Evolutionary conservation across 441 rosid species (phyloP).

Genomic region (Populus hybrid): DNA sequence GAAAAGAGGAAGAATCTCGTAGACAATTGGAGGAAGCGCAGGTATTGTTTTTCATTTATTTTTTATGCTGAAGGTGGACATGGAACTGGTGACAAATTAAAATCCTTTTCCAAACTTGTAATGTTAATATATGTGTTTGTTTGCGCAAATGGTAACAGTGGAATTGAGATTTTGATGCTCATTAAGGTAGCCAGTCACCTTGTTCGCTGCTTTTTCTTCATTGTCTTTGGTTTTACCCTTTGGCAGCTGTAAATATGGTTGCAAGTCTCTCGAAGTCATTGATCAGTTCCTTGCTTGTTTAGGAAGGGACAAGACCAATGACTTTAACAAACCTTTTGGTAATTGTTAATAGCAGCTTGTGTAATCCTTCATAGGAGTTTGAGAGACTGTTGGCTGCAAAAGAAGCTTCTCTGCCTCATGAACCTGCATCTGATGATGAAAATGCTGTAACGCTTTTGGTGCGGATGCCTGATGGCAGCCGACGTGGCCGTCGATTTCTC

Average conservation of each 20-base stretch:
- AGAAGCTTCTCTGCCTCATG: slow-evolving; percentile 88
- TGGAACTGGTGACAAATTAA: not conserved
- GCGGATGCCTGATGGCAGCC: slow-evolving; percentile 91
- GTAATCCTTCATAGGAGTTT: slow-evolving; percentile 43
- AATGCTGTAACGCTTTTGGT: slow-evolving; percentile 84
- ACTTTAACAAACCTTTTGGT: not conserved
- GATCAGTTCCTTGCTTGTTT: not conserved
- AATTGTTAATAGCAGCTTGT: not conserved
- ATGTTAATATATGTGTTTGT: not conserved
- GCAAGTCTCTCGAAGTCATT: not conserved
- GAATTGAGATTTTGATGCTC: not conserved
- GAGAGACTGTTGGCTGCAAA: slow-evolving; percentile 79
- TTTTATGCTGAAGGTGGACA: not conserved
- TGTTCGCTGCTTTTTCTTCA: not conserved
- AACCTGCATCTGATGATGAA: slow-evolving; percentile 78
- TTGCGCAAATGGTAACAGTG: not conserved
- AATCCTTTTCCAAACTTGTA: not conserved
- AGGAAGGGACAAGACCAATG: not conserved
- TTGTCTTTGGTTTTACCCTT: not conserved
- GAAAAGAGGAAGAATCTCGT: slow-evolving; percentile 67
- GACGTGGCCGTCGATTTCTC: slow-evolving; percentile 86
- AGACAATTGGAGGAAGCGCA: slow-evolving; percentile 82
- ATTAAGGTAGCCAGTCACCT: not conserved
- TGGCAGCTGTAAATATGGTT: not conserved
- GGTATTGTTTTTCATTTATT: slow-evolving; percentile 34